Evolutionary conservation across 2,329 filamentous ascomycete species (phyloP), one percentile per base, ranked within the genome.

Genomic region (Exophiala sp.): DNA sequence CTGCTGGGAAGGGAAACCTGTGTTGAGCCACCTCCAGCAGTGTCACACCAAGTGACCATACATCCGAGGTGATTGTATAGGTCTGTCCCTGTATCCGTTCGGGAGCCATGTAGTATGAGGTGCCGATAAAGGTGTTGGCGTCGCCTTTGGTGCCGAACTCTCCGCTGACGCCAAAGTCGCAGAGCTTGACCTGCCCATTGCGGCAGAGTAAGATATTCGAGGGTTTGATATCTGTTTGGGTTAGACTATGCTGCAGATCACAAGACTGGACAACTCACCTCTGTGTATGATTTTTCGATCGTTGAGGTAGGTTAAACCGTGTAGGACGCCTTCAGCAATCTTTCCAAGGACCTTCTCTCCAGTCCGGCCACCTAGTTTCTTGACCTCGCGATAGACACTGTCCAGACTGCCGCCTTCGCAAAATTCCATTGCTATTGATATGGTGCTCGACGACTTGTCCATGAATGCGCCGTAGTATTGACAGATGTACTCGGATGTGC

Each of bases 11-110:
- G 1, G 93, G 93, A 74, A 98, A 98, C 47, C 93, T 84, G 69
- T 98, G 90, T 67, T 98, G 93, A 32, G 93, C 93, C n/a, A 98
- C 93, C 73, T 98, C 93, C n/a, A 98, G 82, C 43, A 98, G 72
- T 1, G 93, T 97, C 46, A 98, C 93, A 57, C 93, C 93, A 6
- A 95, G 83, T 35, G 90, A 96, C 93, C 93, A 98, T 49, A 98
- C 93, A 62, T 98, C 93, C 6, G 89, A 95, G 1, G 91, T 98
- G 68, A 98, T 98, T 55, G 91, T 98, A 70, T 98, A 98, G 43
- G 86, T 91, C 72, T 97, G 88, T 51, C 93, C 93, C 1, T 93
- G 96, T 67, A 98, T 98, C 45, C 93, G 85, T 69, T 98, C 93
- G 0, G 93, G 93, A 2, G 93, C 93, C 93, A 98, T 98, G 74